Base-by-base conservation (phyloP, 768 basidiomycete species). In the Pisolithus sp. region DNA sequence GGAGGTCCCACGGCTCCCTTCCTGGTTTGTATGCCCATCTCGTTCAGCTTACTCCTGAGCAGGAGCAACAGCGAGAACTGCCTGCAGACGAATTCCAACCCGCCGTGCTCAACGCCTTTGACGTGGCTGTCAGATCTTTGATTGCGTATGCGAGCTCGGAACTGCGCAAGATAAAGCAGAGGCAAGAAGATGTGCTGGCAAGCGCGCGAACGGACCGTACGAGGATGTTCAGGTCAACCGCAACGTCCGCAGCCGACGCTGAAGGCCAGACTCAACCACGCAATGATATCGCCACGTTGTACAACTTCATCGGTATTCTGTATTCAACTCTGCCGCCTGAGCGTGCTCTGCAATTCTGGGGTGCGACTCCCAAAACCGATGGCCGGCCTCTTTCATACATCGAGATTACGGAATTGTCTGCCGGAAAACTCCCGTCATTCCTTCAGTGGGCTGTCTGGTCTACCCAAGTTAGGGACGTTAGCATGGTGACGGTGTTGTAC, bases 361-460 rank as follows among this genome's bases (percentile, higher is more conserved):
- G 83, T 8, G 80, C 83, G 2, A 76, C 78, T 0, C 77, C 76
- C 3, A 72, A 71, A 4, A 62, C 62, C 37, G 77, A 78, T 6
- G 49, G 67, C 0, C 68, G 69, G 12, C 68, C 68, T 24, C 63
- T 73, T 12, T 71, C 78, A 3, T 86, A 86, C 59, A 63, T 81
- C 54, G 82, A 88, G 57, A 67, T 69, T 34, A 59, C 77, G 0
- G 89, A 91, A 59, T 73, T 77, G n/a, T 79, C 76, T 2, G 68
- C 77, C 23, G 82, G 79, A 2, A 79, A 83, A 53, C 72, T 90
- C 0, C 81, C 83, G 1, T 76, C 82, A 2, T 94, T 95, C 65
- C 70, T 95, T 45, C 88, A 91, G 52, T 95, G 92, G 93, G 89
- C 89, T 0, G 81, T 89, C 8, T 88, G 86, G 86, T 87, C 86